A percentile compares a stretch with the other conserved stretches of the same genome.
phyloP scores from a whole-genome alignment of 108 stramenopile species.

The Skeletonema tropicum region DNA sequence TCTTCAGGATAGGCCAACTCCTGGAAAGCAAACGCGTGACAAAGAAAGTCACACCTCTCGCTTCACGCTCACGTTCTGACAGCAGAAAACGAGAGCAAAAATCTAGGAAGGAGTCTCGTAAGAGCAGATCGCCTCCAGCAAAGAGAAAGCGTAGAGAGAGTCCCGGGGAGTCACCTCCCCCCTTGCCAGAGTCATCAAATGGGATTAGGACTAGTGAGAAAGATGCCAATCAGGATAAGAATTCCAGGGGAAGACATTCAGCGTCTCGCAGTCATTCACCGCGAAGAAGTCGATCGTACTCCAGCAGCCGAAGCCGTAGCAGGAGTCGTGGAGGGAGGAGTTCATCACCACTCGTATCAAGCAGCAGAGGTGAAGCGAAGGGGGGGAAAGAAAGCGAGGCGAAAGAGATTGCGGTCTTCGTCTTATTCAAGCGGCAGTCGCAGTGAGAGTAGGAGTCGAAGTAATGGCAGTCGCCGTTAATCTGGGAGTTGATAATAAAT shows the following conservation, averaged over 20 bases:
- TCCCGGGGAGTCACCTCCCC: not conserved
- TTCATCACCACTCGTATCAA: constrained; percentile 5
- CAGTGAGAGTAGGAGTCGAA: constrained; percentile 8
- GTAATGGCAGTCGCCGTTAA: not conserved
- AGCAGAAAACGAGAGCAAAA: not conserved
- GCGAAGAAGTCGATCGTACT: constrained; percentile 22
- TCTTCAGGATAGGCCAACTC: not conserved
- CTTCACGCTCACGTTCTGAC: constrained; percentile 1
- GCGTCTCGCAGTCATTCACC: constrained; percentile 6
- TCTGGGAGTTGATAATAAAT: not conserved
- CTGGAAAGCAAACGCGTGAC: not conserved
- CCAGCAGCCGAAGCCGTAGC: constrained; percentile 23
- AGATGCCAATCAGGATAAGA: not conserved
- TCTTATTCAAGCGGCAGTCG: constrained; percentile 24
- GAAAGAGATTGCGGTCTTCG: constrained; percentile 2
- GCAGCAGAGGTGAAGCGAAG: constrained; percentile 4
- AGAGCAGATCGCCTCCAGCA: not conserved
- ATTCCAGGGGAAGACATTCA: constrained; percentile 2
- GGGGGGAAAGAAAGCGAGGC: not conserved
- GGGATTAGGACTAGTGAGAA: not conserved
- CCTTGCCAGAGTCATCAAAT: not conserved
- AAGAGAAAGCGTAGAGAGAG: not conserved
- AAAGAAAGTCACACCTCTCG: not conserved
- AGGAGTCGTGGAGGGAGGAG: constrained; percentile 19
- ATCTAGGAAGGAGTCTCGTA: not conserved